Conservation (phyloP, 129 eudicot species). For the Helianthus tuberosus region DNA sequence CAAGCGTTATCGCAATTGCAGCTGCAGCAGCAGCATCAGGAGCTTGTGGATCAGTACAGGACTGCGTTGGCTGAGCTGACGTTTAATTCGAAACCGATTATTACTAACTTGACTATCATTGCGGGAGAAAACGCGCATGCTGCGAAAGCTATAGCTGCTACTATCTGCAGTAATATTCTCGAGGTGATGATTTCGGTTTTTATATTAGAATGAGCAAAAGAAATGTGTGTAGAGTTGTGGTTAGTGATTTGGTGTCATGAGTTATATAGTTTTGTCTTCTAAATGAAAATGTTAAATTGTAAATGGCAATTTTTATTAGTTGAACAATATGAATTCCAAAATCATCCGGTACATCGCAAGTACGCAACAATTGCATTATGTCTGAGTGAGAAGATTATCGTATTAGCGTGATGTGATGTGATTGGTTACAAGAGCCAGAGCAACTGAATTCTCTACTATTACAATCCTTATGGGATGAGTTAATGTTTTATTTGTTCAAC, state of each 20-base stretch:
- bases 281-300: conserved; percentile 20
- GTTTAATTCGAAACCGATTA: conserved; percentile 90
- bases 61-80: conserved; percentile 83
- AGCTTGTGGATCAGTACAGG: conserved; percentile 83
- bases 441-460: not conserved
- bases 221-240: conserved; percentile 15
- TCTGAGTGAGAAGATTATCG: conserved; percentile 3
- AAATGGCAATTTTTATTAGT: conserved; percentile 4
- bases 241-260: conserved; percentile 21
- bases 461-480: conserved; percentile 11
- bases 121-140: conserved; percentile 92
- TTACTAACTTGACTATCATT: conserved; percentile 88
- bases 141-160: conserved; percentile 75
- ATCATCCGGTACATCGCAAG: not conserved
- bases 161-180: conserved; percentile 65
- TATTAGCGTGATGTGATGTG: conserved; percentile 14
- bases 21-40: conserved; percentile 63
- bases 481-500: not conserved
- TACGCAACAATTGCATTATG: not conserved
- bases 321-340: conserved; percentile 9
- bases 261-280: conserved; percentile 1
- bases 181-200: conserved; percentile 89
- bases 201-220: conserved; percentile 30
- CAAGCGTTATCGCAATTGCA: conserved; percentile 34
- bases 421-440: not conserved